Base-by-base conservation (phyloP, 2,329 filamentous ascomycete genomes). In the Pseudopithomyces maydicus region DNA sequence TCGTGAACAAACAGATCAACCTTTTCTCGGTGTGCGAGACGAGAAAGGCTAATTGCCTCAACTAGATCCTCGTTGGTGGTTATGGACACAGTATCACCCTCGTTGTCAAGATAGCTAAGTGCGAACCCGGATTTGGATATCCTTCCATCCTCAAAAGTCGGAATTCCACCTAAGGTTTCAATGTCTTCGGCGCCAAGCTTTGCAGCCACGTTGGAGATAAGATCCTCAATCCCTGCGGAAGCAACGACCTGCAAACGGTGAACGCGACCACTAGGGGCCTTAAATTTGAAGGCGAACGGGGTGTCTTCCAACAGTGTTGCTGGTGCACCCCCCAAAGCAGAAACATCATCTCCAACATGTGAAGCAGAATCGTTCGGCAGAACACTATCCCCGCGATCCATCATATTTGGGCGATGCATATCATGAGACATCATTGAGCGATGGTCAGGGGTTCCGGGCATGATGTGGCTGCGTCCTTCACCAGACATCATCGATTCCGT, bases 241-340 rank as follows among this genome's bases (percentile, higher is more conserved):
- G 92, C 89, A 52, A 88, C 82, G 26, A 97, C 88, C 71, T 98
- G 95, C 49, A 99, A 80, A 53, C 95, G 88, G 77, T 99, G 95
- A 17, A 98, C 93, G 51, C 95, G 91, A 44, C 94, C 95, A 66
- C 91, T 93, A 1, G 95, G 95, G 1, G 95, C 92, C 82, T 98
- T 98, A 85, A 99, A 99, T 78, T 99, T 99, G 87, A 99, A 99
- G 2, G 94, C 87, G 78, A 98, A 99, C 0, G 94, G 91, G 11
- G 86, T 77, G 64, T 96, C 91, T 68, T 90, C 82, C 12, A 77
- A 56, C 6, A 76, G 69, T 1, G 85, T 80, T 6, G 82, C 79
- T 3, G 81, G 78, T 17, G 88, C 83, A 45, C 89, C 83, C 15
- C 81, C 81, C 22, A 87, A 77, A 7, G 83, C 80, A 19, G 90